Conservation (phyloP, 2,329 filamentous ascomycete species). For the Pyrenophora teres region DNA sequence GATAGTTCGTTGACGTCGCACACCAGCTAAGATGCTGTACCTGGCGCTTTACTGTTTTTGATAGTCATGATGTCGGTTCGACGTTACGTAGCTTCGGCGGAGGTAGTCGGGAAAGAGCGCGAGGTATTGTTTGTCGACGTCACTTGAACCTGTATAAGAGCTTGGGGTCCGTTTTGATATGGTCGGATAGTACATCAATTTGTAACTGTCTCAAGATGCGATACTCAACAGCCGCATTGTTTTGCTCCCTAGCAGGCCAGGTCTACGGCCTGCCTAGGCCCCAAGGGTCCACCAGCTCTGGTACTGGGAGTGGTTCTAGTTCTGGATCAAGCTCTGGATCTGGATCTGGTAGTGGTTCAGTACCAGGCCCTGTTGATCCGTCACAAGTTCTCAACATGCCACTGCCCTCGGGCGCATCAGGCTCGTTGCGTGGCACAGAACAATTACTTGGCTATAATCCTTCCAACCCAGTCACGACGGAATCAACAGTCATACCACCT, state of each 20-base stretch:
- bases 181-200: not conserved
- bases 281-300: conserved; percentile 4
- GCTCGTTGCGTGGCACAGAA: conserved; percentile 42
- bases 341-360: not conserved
- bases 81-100: not conserved
- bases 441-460: conserved; percentile 42
- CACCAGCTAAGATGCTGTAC: not conserved
- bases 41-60: not conserved
- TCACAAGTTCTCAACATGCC: conserved; percentile 11
- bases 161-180: too few species aligned
- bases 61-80: conserved; percentile 4
- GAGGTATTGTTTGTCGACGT: not conserved
- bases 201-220: not conserved
- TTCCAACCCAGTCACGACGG: conserved; percentile 36
- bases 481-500: conserved; percentile 41
- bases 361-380: conserved; percentile 13
- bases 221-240: not conserved
- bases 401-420: conserved; percentile 40
- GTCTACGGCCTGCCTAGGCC: conserved; percentile 13
- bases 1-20: not conserved
- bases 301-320: too few species aligned
- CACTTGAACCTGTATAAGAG: not conserved
- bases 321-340: too few species aligned
- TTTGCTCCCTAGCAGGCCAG: conserved; percentile 3
- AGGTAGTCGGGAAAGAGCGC: not conserved